Evolutionary conservation across 345 rosid species (phyloP).

Genomic region (Murraya paniculata): DNA sequence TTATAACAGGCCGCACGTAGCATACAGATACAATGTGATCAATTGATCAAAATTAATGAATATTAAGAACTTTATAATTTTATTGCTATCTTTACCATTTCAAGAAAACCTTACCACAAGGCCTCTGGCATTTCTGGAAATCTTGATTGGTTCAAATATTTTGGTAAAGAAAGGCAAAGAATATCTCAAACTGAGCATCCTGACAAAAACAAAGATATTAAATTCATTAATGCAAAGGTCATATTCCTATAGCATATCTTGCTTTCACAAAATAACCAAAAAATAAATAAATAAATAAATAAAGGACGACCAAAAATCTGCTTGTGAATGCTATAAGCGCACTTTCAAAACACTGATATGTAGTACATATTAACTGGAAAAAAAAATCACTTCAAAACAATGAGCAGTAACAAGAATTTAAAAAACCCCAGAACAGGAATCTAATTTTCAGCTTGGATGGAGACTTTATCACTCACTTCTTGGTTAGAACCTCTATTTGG

Average conservation of each 20-base stretch:
- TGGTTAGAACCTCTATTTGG: not conserved
- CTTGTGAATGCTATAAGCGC: not conserved
- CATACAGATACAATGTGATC: not conserved
- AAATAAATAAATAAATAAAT: not conserved
- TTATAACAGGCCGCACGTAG: not conserved
- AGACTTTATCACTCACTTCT: not conserved
- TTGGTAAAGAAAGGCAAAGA: constrained; percentile 47
- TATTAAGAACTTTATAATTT: not conserved
- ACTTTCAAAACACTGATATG: not conserved
- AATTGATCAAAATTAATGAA: not conserved
- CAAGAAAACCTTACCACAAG: constrained; percentile 47
- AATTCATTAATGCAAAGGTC: not conserved
- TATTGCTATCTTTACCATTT: not conserved
- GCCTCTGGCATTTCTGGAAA: constrained; percentile 27
- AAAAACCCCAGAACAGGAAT: not conserved
- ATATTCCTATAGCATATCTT: not conserved
- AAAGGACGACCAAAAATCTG: not conserved
- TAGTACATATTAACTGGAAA: not conserved
- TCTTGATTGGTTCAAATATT: constrained; percentile 34
- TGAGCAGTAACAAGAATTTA: not conserved
- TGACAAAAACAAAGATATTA: constrained; percentile 13
- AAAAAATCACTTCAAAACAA: not conserved
- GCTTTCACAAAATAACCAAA: not conserved
- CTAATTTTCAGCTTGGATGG: not conserved
- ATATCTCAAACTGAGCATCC: constrained; percentile 58